Evolutionary conservation across 345 rosid genomes (phyloP).

Genomic region (Mercurialis annua): DNA sequence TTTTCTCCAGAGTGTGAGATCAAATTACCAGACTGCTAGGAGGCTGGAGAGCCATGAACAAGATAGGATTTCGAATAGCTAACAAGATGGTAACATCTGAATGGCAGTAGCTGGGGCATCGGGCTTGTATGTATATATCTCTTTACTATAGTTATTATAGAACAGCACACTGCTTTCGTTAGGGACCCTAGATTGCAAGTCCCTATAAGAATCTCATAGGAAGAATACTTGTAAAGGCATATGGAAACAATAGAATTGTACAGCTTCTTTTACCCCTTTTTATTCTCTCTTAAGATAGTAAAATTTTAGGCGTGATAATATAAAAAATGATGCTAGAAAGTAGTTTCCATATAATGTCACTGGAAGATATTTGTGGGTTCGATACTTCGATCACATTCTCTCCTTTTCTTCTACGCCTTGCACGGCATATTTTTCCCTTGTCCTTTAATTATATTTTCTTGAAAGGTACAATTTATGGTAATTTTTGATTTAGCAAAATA

Average conservation of each 20-base stretch:
- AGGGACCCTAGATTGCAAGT: neutral
- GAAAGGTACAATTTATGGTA: too few relatives aligned
- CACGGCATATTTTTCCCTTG: too few relatives aligned
- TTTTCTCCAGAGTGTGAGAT: conserved; percentile 59
- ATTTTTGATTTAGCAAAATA: too few relatives aligned
- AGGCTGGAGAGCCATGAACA: conserved; percentile 22
- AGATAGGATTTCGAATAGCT: conserved; percentile 14
- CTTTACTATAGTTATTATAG: neutral
- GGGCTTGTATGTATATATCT: neutral
- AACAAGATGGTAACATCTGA: conserved; percentile 2
- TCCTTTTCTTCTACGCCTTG: too few relatives aligned
- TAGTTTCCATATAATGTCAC: too few relatives aligned
- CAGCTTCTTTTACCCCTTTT: too few relatives aligned
- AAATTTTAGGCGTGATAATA: too few relatives aligned
- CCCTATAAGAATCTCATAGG: neutral
- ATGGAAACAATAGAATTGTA: neutral
- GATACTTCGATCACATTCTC: too few relatives aligned
- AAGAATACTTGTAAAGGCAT: conserved; percentile 3
- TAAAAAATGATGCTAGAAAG: too few relatives aligned
- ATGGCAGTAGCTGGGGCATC: neutral
- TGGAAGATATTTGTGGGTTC: too few relatives aligned
- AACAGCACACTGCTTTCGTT: neutral
- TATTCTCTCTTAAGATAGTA: too few relatives aligned
- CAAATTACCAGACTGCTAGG: conserved; percentile 40
- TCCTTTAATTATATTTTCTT: too few relatives aligned